phyloP scores from a whole-genome alignment of 345 rosid genomes.

The Acer campestre region DNA sequence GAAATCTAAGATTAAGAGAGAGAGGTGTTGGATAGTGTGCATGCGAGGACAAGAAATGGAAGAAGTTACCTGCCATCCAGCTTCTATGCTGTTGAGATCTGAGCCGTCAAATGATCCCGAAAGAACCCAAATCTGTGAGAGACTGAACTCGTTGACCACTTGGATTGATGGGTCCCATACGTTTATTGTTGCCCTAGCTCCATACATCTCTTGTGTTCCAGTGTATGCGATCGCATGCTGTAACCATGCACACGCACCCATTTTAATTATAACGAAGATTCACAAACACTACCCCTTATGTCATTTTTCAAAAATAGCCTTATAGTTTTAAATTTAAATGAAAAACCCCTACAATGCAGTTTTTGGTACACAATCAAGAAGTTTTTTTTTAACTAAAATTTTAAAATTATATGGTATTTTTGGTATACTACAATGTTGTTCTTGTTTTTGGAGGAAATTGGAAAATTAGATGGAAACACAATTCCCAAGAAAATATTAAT shows the following conservation, averaged over 20 bases:
- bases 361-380: no score
- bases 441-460: not conserved
- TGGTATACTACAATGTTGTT: no score
- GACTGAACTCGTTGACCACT: constrained; percentile 89
- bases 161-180: constrained; percentile 96
- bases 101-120: constrained; percentile 95
- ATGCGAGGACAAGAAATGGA: constrained; percentile 31
- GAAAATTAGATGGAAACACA: not conserved
- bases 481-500: constrained; percentile 2
- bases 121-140: constrained; percentile 94
- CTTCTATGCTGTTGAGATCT: constrained; percentile 99
- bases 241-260: constrained; percentile 9
- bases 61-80: constrained; percentile 98
- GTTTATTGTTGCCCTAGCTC: constrained; percentile 91
- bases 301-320: no score
- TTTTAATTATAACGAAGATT: not conserved
- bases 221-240: constrained; percentile 98
- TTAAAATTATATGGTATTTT: no score
- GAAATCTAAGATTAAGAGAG: not conserved
- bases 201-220: constrained; percentile 64
- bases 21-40: constrained; percentile 18
- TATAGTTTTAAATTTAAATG: no score
- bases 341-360: no score
- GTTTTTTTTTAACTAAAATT: no score
- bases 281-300: no score